These are phyloP conservation scores for Aegilops sharonensis DNA, from an alignment of 176 grass and related monocot genomes.

Conservation along the genomic window DNA sequence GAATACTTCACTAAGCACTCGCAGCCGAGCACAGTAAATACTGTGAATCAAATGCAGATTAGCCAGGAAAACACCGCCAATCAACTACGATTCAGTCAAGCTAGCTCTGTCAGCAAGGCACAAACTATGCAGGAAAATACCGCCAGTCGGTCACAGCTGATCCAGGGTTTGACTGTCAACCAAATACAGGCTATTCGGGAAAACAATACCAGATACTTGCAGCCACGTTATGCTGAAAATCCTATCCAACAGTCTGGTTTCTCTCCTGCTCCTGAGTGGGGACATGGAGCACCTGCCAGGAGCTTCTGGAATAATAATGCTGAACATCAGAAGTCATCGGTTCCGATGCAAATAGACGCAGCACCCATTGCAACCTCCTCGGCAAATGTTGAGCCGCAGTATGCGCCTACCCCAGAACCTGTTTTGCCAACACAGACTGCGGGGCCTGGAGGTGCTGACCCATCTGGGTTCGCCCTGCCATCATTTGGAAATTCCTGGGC, in stretches of 20 bases:
- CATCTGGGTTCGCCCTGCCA: constrained; percentile 22
- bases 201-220: constrained; percentile 27
- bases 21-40: background rate
- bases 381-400: constrained; percentile 30
- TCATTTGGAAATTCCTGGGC: constrained; percentile 61
- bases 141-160: constrained; percentile 12
- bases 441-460: constrained; percentile 21
- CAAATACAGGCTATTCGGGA: constrained; percentile 17
- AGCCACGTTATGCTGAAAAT: constrained; percentile 42
- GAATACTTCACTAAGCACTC: background rate
- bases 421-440: constrained; percentile 6
- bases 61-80: constrained; percentile 6
- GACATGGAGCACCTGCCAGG: background rate
- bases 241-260: constrained; percentile 30
- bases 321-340: constrained; percentile 15
- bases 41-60: background rate
- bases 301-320: constrained; percentile 30
- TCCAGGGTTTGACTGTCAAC: constrained; percentile 17
- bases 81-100: background rate
- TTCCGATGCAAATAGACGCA: constrained; percentile 30
- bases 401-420: constrained; percentile 7
- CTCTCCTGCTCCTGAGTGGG: constrained; percentile 29
- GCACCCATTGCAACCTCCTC: constrained; percentile 20
- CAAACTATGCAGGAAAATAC: background rate
- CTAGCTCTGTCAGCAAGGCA: background rate